Conservation (phyloP, 495 filamentous ascomycete genomes). For the Penicillium cinerascens region DNA sequence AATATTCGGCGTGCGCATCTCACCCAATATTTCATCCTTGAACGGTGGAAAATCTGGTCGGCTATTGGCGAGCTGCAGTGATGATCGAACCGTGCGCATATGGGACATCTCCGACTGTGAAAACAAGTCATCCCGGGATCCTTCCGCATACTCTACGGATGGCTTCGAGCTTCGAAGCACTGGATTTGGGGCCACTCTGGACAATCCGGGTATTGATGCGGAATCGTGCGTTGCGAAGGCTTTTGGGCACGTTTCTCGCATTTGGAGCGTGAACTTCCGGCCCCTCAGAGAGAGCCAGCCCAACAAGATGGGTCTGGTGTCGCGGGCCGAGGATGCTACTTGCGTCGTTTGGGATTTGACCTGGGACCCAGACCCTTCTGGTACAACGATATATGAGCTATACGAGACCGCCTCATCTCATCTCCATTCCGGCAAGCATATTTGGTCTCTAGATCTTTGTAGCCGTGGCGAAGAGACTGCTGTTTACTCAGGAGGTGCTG, state of each 20-base stretch:
- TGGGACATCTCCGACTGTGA: constrained; percentile 73
- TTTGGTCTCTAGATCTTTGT: constrained; percentile 72
- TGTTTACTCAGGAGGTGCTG: constrained; percentile 81
- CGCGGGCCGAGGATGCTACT: constrained; percentile 77
- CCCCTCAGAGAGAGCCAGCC: constrained; percentile 17
- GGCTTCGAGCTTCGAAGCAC: constrained; percentile 43
- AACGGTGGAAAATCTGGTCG: constrained; percentile 40
- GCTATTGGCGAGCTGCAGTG: constrained; percentile 85
- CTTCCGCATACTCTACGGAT: constrained; percentile 40
- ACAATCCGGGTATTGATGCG: constrained; percentile 18
- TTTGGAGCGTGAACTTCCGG: constrained; percentile 79
- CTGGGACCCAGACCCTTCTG: constrained; percentile 21
- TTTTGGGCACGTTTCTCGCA: constrained; percentile 84
- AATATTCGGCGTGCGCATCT: constrained; percentile 83
- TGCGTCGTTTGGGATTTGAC: constrained; percentile 65
- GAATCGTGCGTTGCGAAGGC: constrained; percentile 55
- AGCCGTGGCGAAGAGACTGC: constrained; percentile 24
- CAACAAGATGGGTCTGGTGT: constrained; percentile 50
- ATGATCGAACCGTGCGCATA: constrained; percentile 85
- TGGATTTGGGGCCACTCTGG: constrained; percentile 33
- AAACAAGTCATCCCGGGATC: constrained; percentile 25
- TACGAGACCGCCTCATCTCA: constrained; percentile 48
- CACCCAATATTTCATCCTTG: constrained; percentile 47
- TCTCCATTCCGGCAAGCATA: constrained; percentile 80
- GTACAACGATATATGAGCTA: constrained; percentile 37